A percentile compares a stretch with the other conserved stretches of the same genome.
Evolutionary conservation across 2,329 filamentous ascomycete species (phyloP).

Genomic region (Fusarium bulbicola): DNA sequence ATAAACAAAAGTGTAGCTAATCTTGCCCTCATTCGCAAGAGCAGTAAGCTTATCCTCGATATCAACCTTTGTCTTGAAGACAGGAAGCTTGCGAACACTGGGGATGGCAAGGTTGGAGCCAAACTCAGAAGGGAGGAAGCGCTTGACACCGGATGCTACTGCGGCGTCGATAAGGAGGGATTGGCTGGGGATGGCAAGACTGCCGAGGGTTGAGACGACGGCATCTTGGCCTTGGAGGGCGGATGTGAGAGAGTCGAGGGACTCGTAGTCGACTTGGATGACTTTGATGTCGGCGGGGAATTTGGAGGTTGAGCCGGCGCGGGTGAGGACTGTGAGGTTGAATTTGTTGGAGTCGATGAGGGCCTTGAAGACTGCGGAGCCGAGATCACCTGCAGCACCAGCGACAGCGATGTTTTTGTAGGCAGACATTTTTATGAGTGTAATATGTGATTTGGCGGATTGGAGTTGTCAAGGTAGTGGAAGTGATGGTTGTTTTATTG

Average conservation of each 20-base stretch:
- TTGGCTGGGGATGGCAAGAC: slow-evolving; percentile 52
- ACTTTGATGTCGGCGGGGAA: slow-evolving; percentile 45
- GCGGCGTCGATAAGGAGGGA: slow-evolving; percentile 65
- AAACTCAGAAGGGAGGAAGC: slow-evolving; percentile 70
- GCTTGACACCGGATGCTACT: slow-evolving; percentile 66
- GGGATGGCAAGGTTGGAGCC: slow-evolving; percentile 48
- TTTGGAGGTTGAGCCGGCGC: slow-evolving; percentile 52
- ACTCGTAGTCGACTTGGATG: slow-evolving; percentile 52
- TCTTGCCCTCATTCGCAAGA: slow-evolving; percentile 49
- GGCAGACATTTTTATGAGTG: slow-evolving; percentile 40
- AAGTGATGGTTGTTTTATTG: neutral
- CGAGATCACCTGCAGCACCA: slow-evolving; percentile 50
- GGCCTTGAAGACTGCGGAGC: slow-evolving; percentile 44
- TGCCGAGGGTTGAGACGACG: slow-evolving; percentile 53
- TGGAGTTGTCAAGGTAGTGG: too few species aligned
- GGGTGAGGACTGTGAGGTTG: slow-evolving; percentile 49
- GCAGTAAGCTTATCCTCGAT: slow-evolving; percentile 52
- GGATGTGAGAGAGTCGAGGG: slow-evolving; percentile 56
- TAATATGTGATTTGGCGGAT: neutral
- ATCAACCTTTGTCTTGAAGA: slow-evolving; percentile 61
- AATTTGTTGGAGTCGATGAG: slow-evolving; percentile 47
- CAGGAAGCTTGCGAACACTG: slow-evolving; percentile 54
- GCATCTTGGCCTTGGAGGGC: slow-evolving; percentile 67
- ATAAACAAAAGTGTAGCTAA: slow-evolving; percentile 65
- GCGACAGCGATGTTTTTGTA: slow-evolving; percentile 52